Conservation (phyloP, 2,329 filamentous ascomycete genomes). For the Colletotrichum tropicicola region DNA sequence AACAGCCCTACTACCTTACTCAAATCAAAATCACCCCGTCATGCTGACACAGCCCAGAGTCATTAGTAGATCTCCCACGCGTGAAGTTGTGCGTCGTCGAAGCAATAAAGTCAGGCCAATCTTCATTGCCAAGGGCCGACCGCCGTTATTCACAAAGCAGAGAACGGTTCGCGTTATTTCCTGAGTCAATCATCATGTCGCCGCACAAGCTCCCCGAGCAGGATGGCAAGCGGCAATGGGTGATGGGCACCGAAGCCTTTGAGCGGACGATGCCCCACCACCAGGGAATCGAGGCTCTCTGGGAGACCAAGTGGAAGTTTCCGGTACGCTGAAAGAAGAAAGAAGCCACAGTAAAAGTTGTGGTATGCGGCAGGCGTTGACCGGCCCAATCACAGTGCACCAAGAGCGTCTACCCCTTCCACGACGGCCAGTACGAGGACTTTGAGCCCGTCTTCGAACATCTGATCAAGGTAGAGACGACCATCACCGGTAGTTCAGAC, state of each 20-base stretch:
- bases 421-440: slow-evolving; percentile 74
- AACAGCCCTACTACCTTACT: no score
- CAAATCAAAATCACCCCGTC: no score
- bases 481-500: no score
- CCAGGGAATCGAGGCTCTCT: slow-evolving; percentile 67
- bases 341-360: no score
- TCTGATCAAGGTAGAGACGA: slow-evolving; percentile 59
- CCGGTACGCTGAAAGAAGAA: slow-evolving; percentile 55
- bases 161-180: slow-evolving; percentile 39
- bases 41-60: background rate
- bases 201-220: slow-evolving; percentile 34
- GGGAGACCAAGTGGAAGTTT: slow-evolving; percentile 81
- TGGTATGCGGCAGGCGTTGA: no score
- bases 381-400: no score
- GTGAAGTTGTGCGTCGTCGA: slow-evolving; percentile 35
- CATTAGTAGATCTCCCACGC: slow-evolving; percentile 6
- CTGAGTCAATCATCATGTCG: slow-evolving; percentile 36
- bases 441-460: slow-evolving; percentile 75
- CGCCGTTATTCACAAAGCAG: slow-evolving; percentile 41
- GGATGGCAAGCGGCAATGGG: slow-evolving; percentile 47
- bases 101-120: slow-evolving; percentile 37
- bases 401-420: slow-evolving; percentile 77
- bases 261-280: slow-evolving; percentile 63
- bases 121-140: slow-evolving; percentile 32
- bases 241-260: slow-evolving; percentile 54